Base-by-base conservation (phyloP, 2,329 filamentous ascomycete genomes). In the Aureobasidium sp. region DNA sequence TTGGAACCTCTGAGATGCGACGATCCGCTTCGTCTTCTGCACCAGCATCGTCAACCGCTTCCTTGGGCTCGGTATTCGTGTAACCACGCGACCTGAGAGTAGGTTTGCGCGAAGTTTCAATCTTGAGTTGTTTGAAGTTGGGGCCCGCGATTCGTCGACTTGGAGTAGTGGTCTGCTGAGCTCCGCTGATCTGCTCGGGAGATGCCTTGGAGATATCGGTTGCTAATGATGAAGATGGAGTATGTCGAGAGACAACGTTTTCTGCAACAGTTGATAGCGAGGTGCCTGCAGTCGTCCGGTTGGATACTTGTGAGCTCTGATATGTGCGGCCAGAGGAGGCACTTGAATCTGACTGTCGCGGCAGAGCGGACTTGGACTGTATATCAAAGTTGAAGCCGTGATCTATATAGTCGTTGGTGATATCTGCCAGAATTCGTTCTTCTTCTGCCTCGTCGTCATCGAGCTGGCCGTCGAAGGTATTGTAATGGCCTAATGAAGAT, bases 331-430 rank as follows among this genome's bases (percentile, higher is more conserved):
- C 83, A n/a, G 89, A 91, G 66, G 87, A 82, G 15, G 85, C 85
- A 76, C 89, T 95, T 1, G 90, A 93, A 71, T 90, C 88, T 3
- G 91, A 94, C 69, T 93, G 87, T 63, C 90, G 84, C 37, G 89
- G 88, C 27, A 90, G 73, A 30, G 86, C 81, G 16, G 84, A 86
- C 67, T 87, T 90, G 7, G 82, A 82, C 67, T 85, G 82, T 37
- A 86, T 75, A 59, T 85, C 87, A 70, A 92, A 89, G 62, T 90
- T 83, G 69, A 95, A 95, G 62, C 92, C 88, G 30, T 69, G 65
- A 61, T 93, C 90, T 60, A 86, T 83, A 72, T 91, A 93, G 59
- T 89, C 90, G 65, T 84, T 85, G 0, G 90, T 91, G 82, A 97
- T 91, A 72, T 96, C 91, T 64, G 97, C 93, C 54, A 97, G 74